Percentiles rank a stretch among this genome's conserved stretches.
Conservation (phyloP, 805 yeast genomes). For the Barnettozyma sucrosica region DNA sequence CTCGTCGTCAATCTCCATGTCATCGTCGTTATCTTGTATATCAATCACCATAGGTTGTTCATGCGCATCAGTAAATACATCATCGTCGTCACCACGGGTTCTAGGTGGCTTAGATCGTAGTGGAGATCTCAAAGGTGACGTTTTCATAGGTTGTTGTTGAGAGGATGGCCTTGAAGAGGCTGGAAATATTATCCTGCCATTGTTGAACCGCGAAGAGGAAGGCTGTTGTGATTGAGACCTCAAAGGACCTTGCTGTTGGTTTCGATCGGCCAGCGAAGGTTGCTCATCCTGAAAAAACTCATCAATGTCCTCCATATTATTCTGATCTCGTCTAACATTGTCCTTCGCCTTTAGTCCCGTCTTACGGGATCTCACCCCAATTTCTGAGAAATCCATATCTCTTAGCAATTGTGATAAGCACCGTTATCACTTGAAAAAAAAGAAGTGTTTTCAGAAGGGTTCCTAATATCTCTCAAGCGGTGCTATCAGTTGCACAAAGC, state of each 20-base stretch:
- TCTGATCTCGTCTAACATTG: slow-evolving; percentile 46
- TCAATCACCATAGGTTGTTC: slow-evolving; percentile 14
- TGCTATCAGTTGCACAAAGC: not conserved
- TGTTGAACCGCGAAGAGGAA: slow-evolving; percentile 4
- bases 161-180: not conserved
- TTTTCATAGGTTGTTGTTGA: slow-evolving; percentile 5
- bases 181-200: slow-evolving; percentile 14
- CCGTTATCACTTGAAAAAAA: not conserved
- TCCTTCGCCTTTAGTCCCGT: slow-evolving; percentile 50
- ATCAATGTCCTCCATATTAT: slow-evolving; percentile 63
- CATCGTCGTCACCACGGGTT: slow-evolving; percentile 21
- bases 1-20: slow-evolving; percentile 29
- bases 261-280: slow-evolving; percentile 12
- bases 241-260: not conserved
- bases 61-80: slow-evolving; percentile 17
- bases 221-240: not conserved
- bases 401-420: not conserved
- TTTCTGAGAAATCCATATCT: slow-evolving; percentile 37
- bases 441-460: not conserved
- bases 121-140: slow-evolving; percentile 15
- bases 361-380: slow-evolving; percentile 61
- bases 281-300: slow-evolving; percentile 59
- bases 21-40: slow-evolving; percentile 14
- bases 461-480: not conserved
- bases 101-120: slow-evolving; percentile 13